A percentile compares a stretch with the other conserved stretches of the same genome.
Evolutionary conservation across 2,329 filamentous ascomycete species (phyloP).

Genomic region (Phyllosticta ampelicida): DNA sequence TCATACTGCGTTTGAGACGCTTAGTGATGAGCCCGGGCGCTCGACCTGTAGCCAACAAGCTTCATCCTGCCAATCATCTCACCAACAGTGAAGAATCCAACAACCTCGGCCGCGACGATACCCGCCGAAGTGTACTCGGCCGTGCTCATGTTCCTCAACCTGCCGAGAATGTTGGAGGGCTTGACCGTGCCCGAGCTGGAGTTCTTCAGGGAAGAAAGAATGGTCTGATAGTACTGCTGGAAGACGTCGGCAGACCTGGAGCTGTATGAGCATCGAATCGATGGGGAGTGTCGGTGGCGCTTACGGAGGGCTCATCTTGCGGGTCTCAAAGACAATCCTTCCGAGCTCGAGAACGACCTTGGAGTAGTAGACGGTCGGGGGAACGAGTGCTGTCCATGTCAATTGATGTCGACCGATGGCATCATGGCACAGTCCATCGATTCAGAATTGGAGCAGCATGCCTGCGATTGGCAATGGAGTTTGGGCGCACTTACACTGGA

Average conservation of each 20-base stretch:
- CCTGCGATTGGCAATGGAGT: background rate
- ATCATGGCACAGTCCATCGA: background rate
- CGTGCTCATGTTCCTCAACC: slow-evolving; percentile 58
- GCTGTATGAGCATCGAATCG: slow-evolving; percentile 11
- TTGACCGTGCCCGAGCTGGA: slow-evolving; percentile 49
- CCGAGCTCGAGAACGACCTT: slow-evolving; percentile 78
- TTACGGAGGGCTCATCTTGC: slow-evolving; percentile 94
- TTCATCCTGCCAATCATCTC: slow-evolving; percentile 96
- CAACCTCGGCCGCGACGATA: slow-evolving; percentile 71
- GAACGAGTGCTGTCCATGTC: slow-evolving; percentile 59
- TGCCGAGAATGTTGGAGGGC: slow-evolving; percentile 44
- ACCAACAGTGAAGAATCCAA: slow-evolving; percentile 96
- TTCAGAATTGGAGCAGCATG: background rate
- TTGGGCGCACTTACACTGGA: slow-evolving; percentile 62
- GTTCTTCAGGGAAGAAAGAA: slow-evolving; percentile 61
- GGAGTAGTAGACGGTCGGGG: slow-evolving; percentile 82
- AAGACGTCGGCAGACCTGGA: slow-evolving; percentile 66
- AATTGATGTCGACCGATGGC: background rate
- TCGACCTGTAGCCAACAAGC: slow-evolving; percentile 69
- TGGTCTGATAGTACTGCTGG: slow-evolving; percentile 73
- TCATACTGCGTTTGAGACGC: background rate
- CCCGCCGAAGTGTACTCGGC: slow-evolving; percentile 62
- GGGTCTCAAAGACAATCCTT: slow-evolving; percentile 77
- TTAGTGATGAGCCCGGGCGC: slow-evolving; percentile 24
- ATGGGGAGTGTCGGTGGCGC: slow-evolving; percentile 28